A percentile compares a stretch with the other conserved stretches of the same genome.
Evolutionary conservation across 768 basidiomycete genomes (phyloP).

Genomic region (Auricularia auricula-judae): DNA sequence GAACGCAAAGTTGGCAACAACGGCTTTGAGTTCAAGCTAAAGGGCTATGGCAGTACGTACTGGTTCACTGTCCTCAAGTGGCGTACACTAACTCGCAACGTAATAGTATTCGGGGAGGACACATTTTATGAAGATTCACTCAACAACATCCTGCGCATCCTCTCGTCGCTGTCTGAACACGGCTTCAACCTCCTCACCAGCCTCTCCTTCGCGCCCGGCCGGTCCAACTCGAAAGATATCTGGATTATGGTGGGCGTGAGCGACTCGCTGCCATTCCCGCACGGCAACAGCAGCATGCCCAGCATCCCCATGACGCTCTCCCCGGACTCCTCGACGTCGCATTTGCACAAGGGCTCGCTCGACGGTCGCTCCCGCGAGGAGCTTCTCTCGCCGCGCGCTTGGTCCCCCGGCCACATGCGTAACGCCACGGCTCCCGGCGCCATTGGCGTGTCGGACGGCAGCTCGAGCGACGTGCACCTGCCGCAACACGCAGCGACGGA

Average conservation of each 20-base stretch:
- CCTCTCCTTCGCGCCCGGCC: constrained; percentile 49
- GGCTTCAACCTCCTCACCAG: constrained; percentile 61
- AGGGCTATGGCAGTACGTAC: constrained; percentile 64
- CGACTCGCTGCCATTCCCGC: not conserved
- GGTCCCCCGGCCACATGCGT: constrained; percentile 1
- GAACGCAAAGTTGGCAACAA: constrained; percentile 66
- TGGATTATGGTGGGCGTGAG: constrained; percentile 34
- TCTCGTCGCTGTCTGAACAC: constrained; percentile 55
- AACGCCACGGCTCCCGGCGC: constrained; percentile 3
- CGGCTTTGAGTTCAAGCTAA: constrained; percentile 65
- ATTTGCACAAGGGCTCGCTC: not conserved
- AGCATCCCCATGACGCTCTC: not conserved
- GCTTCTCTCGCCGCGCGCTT: not conserved
- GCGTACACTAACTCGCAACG: constrained; percentile 9
- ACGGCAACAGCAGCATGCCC: not conserved
- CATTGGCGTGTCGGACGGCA: not conserved
- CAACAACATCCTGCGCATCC: constrained; percentile 54
- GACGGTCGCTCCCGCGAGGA: not conserved
- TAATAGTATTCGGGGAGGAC: constrained; percentile 66
- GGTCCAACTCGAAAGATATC: constrained; percentile 62
- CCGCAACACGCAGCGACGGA: not conserved
- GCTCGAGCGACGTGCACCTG: not conserved
- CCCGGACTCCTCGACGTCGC: not conserved
- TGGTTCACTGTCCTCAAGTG: constrained; percentile 7
- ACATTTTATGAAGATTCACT: constrained; percentile 66